These are phyloP conservation scores for Modicella reniformis DNA, from an alignment of 371 early-diverging fungal genomes.

Conservation along the genomic window DNA sequence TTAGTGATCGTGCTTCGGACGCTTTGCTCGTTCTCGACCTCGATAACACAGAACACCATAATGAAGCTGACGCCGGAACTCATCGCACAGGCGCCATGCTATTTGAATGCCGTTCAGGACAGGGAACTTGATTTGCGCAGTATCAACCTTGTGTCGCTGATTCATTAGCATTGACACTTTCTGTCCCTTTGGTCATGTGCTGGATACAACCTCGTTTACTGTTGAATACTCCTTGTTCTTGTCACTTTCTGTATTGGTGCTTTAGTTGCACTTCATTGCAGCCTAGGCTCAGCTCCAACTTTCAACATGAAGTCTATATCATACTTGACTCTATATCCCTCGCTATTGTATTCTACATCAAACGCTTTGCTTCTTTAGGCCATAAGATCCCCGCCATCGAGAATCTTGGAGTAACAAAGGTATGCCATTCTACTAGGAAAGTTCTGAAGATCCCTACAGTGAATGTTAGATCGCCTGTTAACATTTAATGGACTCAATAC, in stretches of 20 bases:
- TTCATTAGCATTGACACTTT: background rate
- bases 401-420: slow-evolving; percentile 92
- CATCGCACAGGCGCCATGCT: slow-evolving; percentile 74
- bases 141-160: slow-evolving; percentile 49
- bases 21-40: background rate
- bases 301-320: background rate
- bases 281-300: no score
- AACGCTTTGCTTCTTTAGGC: slow-evolving; percentile 58
- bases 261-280: background rate
- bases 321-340: slow-evolving; percentile 26
- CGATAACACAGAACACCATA: slow-evolving; percentile 2
- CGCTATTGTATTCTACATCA: background rate
- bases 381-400: slow-evolving; percentile 91
- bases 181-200: background rate
- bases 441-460: no score
- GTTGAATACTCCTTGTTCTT: slow-evolving; percentile 6
- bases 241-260: slow-evolving; percentile 10
- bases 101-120: slow-evolving; percentile 88
- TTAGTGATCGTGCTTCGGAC: no score
- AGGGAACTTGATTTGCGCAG: slow-evolving; percentile 90
- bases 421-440: slow-evolving; percentile 55
- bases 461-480: no score
- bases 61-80: slow-evolving; percentile 88
- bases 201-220: background rate
- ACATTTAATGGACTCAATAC: no score